Conservation (phyloP, 331 rosid species). For the Pyracantha coccinea region DNA sequence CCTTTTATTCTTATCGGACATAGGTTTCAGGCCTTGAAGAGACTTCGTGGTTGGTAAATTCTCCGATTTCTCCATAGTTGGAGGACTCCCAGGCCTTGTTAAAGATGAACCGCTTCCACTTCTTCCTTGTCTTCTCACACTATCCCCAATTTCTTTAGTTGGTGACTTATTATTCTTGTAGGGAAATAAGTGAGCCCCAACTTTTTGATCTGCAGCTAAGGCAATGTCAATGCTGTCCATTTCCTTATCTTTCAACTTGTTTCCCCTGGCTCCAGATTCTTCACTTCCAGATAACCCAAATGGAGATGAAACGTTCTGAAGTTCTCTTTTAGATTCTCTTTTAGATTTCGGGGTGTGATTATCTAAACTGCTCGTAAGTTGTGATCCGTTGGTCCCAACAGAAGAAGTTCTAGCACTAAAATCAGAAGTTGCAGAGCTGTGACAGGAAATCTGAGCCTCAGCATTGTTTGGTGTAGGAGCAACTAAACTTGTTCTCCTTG, state of each 20-base stretch:
- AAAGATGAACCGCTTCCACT: slow-evolving; percentile 54
- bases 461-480: slow-evolving; percentile 62
- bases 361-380: slow-evolving; percentile 37
- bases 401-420: slow-evolving; percentile 47
- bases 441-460: slow-evolving; percentile 60
- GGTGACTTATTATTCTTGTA: slow-evolving; percentile 50
- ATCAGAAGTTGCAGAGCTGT: slow-evolving; percentile 59
- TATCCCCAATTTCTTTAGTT: slow-evolving; percentile 55
- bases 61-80: slow-evolving; percentile 47
- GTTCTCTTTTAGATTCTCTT: too few species aligned
- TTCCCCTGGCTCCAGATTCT: slow-evolving; percentile 73
- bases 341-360: slow-evolving; percentile 37
- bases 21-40: slow-evolving; percentile 38
- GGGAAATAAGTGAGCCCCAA: slow-evolving; percentile 36
- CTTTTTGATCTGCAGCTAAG: slow-evolving; percentile 34
- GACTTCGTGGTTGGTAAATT: slow-evolving; percentile 44
- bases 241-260: slow-evolving; percentile 51
- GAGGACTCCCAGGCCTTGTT: slow-evolving; percentile 47
- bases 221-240: slow-evolving; percentile 30
- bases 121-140: slow-evolving; percentile 66
- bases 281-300: slow-evolving; percentile 72
- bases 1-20: slow-evolving; percentile 63
- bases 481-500: slow-evolving; percentile 73
- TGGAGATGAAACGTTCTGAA: slow-evolving; percentile 55
- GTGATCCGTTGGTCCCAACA: slow-evolving; percentile 46